Base-by-base conservation (phyloP, 208 protist genomes). In the Vickermania spadyakhi region DNA sequence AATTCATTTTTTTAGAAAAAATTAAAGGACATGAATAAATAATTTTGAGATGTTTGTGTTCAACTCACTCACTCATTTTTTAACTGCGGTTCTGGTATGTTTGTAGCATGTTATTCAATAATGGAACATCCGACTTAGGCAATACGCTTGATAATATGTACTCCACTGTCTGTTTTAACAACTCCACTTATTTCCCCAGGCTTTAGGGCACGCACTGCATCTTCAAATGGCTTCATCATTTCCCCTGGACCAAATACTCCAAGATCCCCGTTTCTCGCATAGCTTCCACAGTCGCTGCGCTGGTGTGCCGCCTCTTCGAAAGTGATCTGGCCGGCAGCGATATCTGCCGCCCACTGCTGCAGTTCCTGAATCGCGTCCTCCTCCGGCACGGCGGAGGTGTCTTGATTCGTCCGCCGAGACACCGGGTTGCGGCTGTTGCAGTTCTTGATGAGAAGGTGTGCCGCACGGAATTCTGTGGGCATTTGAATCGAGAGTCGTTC, bases 171-270 rank as follows among this genome's bases (percentile, higher is more conserved):
- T 1, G 87, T 95, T 31, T 84, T 63, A 21, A 96, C 86, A 29
- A 93, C 64, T 49, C 60, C 81, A 59, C 89, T 96, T 11, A 97
- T 74, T 62, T 95, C 73, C 1, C 90, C 90, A 7, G 96, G 72
- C 50, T 78, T 52, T 4, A 97, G 76, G 25, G 67, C 65, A 54
- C 89, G 85, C 2, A 84, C 75, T 41, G 86, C 87, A 31, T 97
- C 89, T 60, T 96, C 93, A 58, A 96, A 97, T 0, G 91, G 77
- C 68, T 92, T 91, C 88, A 96, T 94, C 93, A 97, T 97, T 74
- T 95, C 76, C 1, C 93, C 93, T 0, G 73, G 81, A 13, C 81
- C 85, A 66, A 97, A 97, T 28, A 59, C 68, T 57, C 89, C 89
- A 30, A 97, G 72, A 64, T 97, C 91, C 7, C 93, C 93, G 50